Conservation (phyloP, 352 stramenopile species). For the Globisporangium heterothallicum region DNA sequence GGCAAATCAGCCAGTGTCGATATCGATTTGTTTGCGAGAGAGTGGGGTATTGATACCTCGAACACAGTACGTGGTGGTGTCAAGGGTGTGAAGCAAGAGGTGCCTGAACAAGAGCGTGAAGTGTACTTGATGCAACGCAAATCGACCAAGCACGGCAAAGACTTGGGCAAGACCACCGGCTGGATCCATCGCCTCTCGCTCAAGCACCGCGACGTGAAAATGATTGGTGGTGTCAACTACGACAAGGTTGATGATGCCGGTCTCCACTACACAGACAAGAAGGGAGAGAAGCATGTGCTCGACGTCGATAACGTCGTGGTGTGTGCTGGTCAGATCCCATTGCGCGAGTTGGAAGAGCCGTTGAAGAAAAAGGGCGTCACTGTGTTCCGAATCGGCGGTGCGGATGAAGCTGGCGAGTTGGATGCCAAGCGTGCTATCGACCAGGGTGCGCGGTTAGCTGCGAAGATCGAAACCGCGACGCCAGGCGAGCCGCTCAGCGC, state of each 20-base stretch:
- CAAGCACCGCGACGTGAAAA: slow-evolving; percentile 89
- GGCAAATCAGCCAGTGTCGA: slow-evolving; percentile 61
- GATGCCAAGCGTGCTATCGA: slow-evolving; percentile 98
- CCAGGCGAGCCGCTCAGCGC: slow-evolving; percentile 55
- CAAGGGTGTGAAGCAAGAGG: slow-evolving; percentile 35
- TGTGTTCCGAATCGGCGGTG: slow-evolving; percentile 94
- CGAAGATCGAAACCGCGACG: slow-evolving; percentile 74
- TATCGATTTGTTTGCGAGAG: slow-evolving; percentile 84
- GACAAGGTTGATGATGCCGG: slow-evolving; percentile 93
- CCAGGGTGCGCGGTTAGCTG: slow-evolving; percentile 89
- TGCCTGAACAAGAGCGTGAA: slow-evolving; percentile 54
- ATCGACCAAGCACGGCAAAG: slow-evolving; percentile 88
- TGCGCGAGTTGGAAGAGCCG: slow-evolving; percentile 84
- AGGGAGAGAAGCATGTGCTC: slow-evolving; percentile 78
- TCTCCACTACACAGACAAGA: slow-evolving; percentile 91
- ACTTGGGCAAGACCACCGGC: slow-evolving; percentile 94
- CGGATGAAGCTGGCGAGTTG: slow-evolving; percentile 92
- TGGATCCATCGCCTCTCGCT: slow-evolving; percentile 96
- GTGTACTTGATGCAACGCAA: slow-evolving; percentile 96
- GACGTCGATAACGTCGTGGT: slow-evolving; percentile 95
- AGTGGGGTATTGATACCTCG: slow-evolving; percentile 93
- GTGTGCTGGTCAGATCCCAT: slow-evolving; percentile 93
- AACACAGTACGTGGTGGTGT: slow-evolving; percentile 85
- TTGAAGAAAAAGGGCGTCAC: slow-evolving; percentile 64
- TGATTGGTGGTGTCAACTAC: slow-evolving; percentile 92